These are phyloP conservation scores for Arachis monticola DNA, from an alignment of 331 rosid genomes.

Conservation along the genomic window DNA sequence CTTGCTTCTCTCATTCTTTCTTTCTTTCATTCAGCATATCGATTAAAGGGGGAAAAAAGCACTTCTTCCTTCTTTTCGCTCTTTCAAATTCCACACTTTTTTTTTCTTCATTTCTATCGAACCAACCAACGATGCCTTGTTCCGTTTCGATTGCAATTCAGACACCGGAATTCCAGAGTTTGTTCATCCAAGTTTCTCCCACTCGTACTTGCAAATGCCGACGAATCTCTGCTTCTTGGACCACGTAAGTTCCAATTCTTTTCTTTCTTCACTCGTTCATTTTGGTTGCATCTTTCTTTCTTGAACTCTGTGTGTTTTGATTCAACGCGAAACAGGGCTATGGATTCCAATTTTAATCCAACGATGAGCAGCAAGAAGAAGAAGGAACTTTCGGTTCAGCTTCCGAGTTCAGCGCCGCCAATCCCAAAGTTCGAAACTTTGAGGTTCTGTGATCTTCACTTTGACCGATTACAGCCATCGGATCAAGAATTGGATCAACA, in stretches of 20 bases:
- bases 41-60: not conserved
- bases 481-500: conserved; percentile 55
- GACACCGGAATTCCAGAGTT: conserved; percentile 43
- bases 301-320: not conserved
- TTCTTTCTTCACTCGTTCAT: not conserved
- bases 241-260: conserved; percentile 50
- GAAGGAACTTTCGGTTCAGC: conserved; percentile 55
- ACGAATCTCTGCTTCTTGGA: conserved; percentile 33
- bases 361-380: conserved; percentile 42
- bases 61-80: not conserved
- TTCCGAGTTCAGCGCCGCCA: conserved; percentile 35
- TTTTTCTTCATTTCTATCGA: not conserved
- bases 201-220: conserved; percentile 32
- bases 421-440: conserved; percentile 42
- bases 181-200: conserved; percentile 33
- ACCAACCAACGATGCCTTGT: conserved; percentile 18
- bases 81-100: conserved; percentile 7
- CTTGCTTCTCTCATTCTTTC: not conserved
- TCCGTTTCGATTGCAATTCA: conserved; percentile 46
- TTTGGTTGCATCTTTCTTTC: not conserved
- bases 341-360: conserved; percentile 48
- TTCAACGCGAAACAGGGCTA: conserved; percentile 48
- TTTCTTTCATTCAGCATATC: not conserved
- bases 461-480: conserved; percentile 62
- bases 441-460: conserved; percentile 47